Evolutionary conservation across 345 rosid species (phyloP).

Genomic region (Hirschfeldia incana): DNA sequence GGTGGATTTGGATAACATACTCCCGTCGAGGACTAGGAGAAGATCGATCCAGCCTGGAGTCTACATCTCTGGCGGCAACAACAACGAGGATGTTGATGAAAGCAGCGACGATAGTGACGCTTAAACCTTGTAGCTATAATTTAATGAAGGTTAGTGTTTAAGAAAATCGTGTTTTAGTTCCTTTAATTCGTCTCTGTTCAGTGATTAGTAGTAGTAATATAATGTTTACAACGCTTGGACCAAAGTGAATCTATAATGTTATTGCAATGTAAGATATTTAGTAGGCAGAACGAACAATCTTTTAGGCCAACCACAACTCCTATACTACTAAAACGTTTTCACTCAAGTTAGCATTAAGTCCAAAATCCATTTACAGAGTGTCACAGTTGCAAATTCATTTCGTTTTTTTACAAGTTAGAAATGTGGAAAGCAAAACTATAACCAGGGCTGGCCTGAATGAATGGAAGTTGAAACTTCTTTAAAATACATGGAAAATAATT

Average conservation of each 20-base stretch:
- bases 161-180: slow-evolving; percentile 5
- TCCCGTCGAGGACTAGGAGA: slow-evolving; percentile 81
- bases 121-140: slow-evolving; percentile 25
- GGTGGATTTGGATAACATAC: slow-evolving; percentile 91
- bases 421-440: neutral
- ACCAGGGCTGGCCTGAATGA: neutral
- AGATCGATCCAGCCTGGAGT: slow-evolving; percentile 54
- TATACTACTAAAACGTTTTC: neutral
- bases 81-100: slow-evolving; percentile 28
- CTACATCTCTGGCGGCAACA: slow-evolving; percentile 40
- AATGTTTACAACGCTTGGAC: slow-evolving; percentile 15
- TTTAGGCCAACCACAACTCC: neutral
- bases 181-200: slow-evolving; percentile 22
- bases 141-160: slow-evolving; percentile 23
- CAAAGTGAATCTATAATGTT: slow-evolving; percentile 14
- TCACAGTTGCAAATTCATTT: neutral
- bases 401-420: neutral
- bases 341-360: neutral
- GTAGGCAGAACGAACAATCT: neutral
- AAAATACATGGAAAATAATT: neutral
- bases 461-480: no score
- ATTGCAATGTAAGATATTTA: neutral
- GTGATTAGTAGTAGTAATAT: slow-evolving; percentile 19
- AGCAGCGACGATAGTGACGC: slow-evolving; percentile 48
- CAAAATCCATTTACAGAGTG: neutral